Base-by-base conservation (phyloP, 2,329 filamentous ascomycete genomes). In the Hypoxylon sp. region DNA sequence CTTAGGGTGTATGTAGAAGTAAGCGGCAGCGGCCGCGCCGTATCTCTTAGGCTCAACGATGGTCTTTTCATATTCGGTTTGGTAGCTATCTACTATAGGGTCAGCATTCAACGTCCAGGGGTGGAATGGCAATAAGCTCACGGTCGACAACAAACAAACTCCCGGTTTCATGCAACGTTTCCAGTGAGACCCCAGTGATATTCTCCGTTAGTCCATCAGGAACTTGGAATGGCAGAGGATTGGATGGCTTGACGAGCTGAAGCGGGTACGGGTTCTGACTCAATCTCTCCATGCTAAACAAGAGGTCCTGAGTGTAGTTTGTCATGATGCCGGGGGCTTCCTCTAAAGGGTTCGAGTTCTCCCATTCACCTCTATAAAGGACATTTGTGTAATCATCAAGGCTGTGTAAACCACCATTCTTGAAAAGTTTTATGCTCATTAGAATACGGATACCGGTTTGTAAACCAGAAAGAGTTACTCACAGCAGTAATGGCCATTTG, bases 211-310 rank as follows among this genome's bases (percentile, higher is more conserved):
- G 19, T 2, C 17, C 39, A 44, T 19, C 39, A 0, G 17, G 39
- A 8, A 44, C 17, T n/a, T 57, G 29, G 39, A 62, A 56, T 13
- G 59, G 29, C 2, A 48, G 51, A 6, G 37, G 3, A 27, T 48
- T 11, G 66, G 47, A 77, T 65, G 21, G 73, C 62, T n/a, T 77
- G 62, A 15, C 65, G 55, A 59, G 55, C 42, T 50, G 17, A 37
- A 59, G 55, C n/a, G 55, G 55, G 53, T 75, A 79, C 1, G 77
- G 74, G 44, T 74, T 75, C 17, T 71, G 69, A 1, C 75, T 77
- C 11, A 80, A 68, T 10, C 76, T 70, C 46, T 79, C 75, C 78
- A 79, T 79, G 3, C 77, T 77, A 66, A 79, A 79, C 8, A 75
- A 51, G 5, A 79, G 58, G 54, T 79, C 78, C 51, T 78, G 70